Conservation (phyloP, 2,329 filamentous ascomycete species). For the Geoglossum cookeanum region DNA sequence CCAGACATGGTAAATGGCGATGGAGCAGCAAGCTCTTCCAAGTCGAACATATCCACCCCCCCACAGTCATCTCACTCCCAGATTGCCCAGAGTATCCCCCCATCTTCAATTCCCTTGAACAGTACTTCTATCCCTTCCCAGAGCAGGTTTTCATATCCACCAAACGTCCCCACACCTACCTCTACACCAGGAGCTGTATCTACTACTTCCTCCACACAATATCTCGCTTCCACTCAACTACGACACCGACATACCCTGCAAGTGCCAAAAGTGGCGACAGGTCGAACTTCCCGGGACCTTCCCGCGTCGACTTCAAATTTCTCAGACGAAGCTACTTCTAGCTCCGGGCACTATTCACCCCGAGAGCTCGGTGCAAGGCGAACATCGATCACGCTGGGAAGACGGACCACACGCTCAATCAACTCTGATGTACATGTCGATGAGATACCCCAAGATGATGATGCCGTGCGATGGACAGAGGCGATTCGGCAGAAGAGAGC, state of each 20-base stretch:
- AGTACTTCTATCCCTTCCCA: not conserved
- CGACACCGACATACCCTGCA: slow-evolving; percentile 79
- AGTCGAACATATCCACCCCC: not conserved
- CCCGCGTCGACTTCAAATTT: slow-evolving; percentile 18
- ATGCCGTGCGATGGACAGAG: slow-evolving; percentile 82
- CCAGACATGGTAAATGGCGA: not conserved
- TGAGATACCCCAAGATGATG: slow-evolving; percentile 71
- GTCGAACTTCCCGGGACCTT: slow-evolving; percentile 53
- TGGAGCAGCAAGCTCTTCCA: not conserved
- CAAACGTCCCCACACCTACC: slow-evolving; percentile 29
- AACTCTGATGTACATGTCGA: slow-evolving; percentile 71
- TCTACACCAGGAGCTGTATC: slow-evolving; percentile 22
- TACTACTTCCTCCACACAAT: slow-evolving; percentile 31
- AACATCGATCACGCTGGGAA: slow-evolving; percentile 64
- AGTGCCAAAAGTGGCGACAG: slow-evolving; percentile 51
- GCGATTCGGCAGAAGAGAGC: slow-evolving; percentile 81
- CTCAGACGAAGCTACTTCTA: slow-evolving; percentile 40
- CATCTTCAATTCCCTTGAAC: not conserved
- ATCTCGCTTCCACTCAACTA: slow-evolving; percentile 33
- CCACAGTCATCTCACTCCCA: not conserved
- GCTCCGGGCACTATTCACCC: slow-evolving; percentile 69
- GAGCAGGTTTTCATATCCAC: slow-evolving; percentile 41
- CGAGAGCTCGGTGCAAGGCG: slow-evolving; percentile 44
- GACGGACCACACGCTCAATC: slow-evolving; percentile 67
- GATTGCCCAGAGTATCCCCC: not conserved